Base-by-base conservation (phyloP, 106 monocot species). In the Alisma plantagoaquatica region DNA sequence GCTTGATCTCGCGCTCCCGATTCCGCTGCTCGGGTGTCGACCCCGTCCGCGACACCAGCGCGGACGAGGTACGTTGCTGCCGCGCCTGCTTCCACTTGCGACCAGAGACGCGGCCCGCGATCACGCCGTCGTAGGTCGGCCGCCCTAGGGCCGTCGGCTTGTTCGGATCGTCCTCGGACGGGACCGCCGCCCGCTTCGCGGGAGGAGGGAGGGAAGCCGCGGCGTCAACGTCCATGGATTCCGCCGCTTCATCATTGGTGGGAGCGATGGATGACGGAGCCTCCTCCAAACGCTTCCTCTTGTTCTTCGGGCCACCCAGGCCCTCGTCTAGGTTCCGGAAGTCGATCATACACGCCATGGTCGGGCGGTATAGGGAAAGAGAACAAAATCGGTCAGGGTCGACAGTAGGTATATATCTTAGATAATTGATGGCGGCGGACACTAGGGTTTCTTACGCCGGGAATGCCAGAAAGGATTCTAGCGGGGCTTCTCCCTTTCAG, bases 281-380 rank as follows among this genome's bases (percentile, higher is more conserved):
- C n/a, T n/a, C n/a, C n/a, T n/a, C n/a, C n/a, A n/a, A n/a, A n/a
- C 86, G 62, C 64, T 87, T 82, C 20, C 84, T 71, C 75, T 89
- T 96, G 72, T 72, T 77, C 64, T 53, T 77, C 59, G 35, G 67
- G 30, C 94, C 88, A 46, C 94, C 94, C 18, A 96, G 73, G 33
- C 94, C 94, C 43, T 96, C 88, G 60, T 96, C 96, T 23, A 96
- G 81, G 68, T 51, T 63, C 23, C 96, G 76, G 74, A 96, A 96
- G 55, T 96, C 96, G 30, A 96, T 32, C 2, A 65, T 75, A 65
- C 68, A 96, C 28, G 96, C 96, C 96, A 96, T 93, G 18, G 19
- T 14, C 45, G 3, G 20, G 28, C 17, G 21, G 12, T 25, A 45
- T 12, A 21, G 9, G 8, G n/a, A 50, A 16, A 26, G 25, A 50